These are phyloP conservation scores for Aspergillus japonicus DNA, from an alignment of 2,329 filamentous ascomycete species.

Conservation along the genomic window DNA sequence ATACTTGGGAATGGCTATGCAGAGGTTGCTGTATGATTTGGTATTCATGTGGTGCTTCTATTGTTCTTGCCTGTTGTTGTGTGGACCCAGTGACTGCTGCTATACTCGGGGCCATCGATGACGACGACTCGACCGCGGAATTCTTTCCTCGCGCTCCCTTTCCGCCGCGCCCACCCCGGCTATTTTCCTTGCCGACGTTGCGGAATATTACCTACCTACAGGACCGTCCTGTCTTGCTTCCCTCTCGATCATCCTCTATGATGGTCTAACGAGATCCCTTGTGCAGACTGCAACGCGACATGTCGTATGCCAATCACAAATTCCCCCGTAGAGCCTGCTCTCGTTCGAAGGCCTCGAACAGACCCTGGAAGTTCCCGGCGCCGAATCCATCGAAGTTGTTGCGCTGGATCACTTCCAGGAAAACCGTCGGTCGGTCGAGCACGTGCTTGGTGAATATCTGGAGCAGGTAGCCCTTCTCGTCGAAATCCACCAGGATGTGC, in stretches of 20 bases:
- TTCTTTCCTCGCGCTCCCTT: conserved; percentile 1
- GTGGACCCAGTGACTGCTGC: too few relatives aligned
- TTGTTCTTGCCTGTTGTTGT: too few relatives aligned
- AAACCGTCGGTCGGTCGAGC: conserved; percentile 90
- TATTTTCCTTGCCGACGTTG: not conserved
- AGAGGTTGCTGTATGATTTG: too few relatives aligned
- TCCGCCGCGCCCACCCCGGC: not conserved
- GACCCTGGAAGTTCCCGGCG: conserved; percentile 86
- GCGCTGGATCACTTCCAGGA: conserved; percentile 88
- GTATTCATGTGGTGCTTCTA: too few relatives aligned
- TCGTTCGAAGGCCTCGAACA: conserved; percentile 90
- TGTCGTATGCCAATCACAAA: conserved; percentile 49
- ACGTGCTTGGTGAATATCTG: conserved; percentile 76
- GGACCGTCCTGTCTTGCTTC: too few relatives aligned
- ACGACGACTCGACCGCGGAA: conserved; percentile 1
- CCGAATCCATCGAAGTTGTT: conserved; percentile 87
- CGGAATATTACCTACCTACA: not conserved
- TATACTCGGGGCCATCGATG: too few relatives aligned
- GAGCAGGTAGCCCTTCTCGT: conserved; percentile 78
- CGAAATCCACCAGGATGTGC: conserved; percentile 88
- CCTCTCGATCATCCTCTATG: not conserved
- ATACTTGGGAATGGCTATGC: too few relatives aligned
- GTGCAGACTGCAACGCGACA: not conserved
- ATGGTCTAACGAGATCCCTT: not conserved
- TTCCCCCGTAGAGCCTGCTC: conserved; percentile 84